Evolutionary conservation across 2,329 filamentous ascomycete genomes (phyloP), one percentile per base, ranked within the genome.

Genomic region (Fusarium odoratissimum): DNA sequence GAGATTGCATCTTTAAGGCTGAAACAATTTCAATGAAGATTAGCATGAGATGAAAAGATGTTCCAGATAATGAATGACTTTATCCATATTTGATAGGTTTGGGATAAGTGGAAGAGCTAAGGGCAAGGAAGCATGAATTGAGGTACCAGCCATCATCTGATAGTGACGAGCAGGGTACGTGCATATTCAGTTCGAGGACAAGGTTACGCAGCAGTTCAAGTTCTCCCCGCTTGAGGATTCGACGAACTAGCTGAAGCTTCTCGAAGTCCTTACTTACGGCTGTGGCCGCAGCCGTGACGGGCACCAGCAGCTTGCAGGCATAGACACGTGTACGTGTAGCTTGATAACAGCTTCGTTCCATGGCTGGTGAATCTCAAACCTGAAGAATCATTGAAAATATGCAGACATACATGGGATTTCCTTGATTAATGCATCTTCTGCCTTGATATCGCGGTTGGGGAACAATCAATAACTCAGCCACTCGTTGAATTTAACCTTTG

Each of bases 1-100:
- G 65, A 72, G 60, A 70, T 70, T 73, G 16, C 17, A 64, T 64
- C 31, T 59, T 52, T 37, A 64, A 71, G 67, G 71, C 59, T 74
- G 71, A 73, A 73, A 74, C 62, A 58, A 64, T 33, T 55, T 33
- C 52, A 54, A 61, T 51, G 19, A 72, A 65, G 44, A 49, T 58
- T 52, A 57, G 41, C 54, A 60, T n/a, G 25, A 41, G 16, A 31
- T 25, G 25, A 25, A 38, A 54, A 60, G 19, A 58, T 45, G 28
- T 25, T 42, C 33, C 35, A 52, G 48, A 30, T 51, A 35, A 33
- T 33, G 19, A 52, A 33, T 33, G n/a, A 37, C 35, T 31, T 41
- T 38, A 45, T 52, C 41, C 40, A 56, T 64, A 31, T 35, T 45
- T 46, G 45, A n/a, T 54, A 62, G 59, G 44, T 16, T 16, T 54